phyloP scores from a whole-genome alignment of 2,329 filamentous ascomycete species.

The Cladosporium velox region DNA sequence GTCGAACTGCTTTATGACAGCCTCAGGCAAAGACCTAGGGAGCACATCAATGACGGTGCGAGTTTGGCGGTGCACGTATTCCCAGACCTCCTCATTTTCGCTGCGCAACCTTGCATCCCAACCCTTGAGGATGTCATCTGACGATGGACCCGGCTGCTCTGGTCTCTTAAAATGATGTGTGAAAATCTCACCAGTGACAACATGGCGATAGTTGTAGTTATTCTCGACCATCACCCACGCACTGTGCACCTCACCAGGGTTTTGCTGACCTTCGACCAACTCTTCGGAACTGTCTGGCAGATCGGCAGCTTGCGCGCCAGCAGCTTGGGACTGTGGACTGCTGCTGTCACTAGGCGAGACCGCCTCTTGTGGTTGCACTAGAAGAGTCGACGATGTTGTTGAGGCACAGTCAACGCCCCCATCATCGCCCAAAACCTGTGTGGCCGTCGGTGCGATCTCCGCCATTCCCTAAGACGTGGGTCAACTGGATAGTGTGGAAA shows the following conservation, averaged over 20 bases:
- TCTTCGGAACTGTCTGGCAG: neutral
- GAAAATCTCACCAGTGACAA: neutral
- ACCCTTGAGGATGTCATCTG: neutral
- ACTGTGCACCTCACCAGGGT: neutral
- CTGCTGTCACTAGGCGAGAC: neutral
- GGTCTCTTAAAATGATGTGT: neutral
- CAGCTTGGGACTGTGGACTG: neutral
- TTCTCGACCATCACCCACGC: neutral
- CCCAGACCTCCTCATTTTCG: neutral
- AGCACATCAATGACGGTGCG: neutral
- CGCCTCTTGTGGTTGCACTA: too few species aligned
- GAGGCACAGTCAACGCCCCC: too few species aligned
- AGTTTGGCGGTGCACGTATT: neutral
- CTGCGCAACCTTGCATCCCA: neutral
- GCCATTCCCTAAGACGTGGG: too few species aligned
- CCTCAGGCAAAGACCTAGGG: neutral
- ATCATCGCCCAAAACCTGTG: too few species aligned
- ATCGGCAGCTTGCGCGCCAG: neutral
- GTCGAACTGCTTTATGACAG: neutral
- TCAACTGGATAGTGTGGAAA: too few species aligned
- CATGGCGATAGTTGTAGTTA: neutral
- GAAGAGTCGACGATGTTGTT: too few species aligned
- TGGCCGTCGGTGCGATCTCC: too few species aligned
- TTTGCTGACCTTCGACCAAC: neutral
- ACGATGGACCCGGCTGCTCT: neutral